Percentiles rank a stretch among this genome's conserved stretches.
phyloP scores from a whole-genome alignment of 805 yeast species.

The Saccharomyces cerevisiae region DNA sequence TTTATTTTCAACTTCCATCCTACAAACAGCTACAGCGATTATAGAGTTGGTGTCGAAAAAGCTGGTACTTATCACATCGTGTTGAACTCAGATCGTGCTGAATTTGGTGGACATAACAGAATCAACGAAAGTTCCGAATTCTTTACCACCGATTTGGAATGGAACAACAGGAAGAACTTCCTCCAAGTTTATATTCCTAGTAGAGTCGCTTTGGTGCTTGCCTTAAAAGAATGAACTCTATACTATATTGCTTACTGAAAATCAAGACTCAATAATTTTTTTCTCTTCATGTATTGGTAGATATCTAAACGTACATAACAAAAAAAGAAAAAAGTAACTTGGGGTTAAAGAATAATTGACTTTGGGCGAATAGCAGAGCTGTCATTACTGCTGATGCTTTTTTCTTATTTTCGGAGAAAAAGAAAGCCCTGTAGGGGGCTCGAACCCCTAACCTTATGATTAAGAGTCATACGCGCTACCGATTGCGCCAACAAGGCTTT shows the following conservation, averaged over 20 bases:
- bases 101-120: constrained; percentile 78
- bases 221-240: constrained; percentile 23
- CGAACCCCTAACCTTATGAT: not conserved
- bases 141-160: constrained; percentile 62
- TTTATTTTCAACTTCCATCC: constrained; percentile 91
- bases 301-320: not conserved
- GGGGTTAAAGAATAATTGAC: no score
- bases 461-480: not conserved
- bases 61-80: constrained; percentile 72
- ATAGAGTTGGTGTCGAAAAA: constrained; percentile 79
- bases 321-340: not conserved
- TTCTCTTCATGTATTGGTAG: not conserved
- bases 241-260: not conserved
- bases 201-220: constrained; percentile 60
- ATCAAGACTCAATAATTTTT: not conserved
- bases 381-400: not conserved
- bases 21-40: constrained; percentile 70
- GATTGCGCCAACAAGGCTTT: not conserved
- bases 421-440: not conserved
- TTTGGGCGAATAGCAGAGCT: no score
- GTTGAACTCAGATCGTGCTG: constrained; percentile 60
- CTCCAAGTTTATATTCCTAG: constrained; percentile 75
- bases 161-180: constrained; percentile 76
- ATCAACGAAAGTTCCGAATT: constrained; percentile 49
- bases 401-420: not conserved